Percentiles rank a stretch among this genome's conserved stretches.
Conservation (phyloP, 176 grass and related monocot genomes). For the Alloteropsis semialata region DNA sequence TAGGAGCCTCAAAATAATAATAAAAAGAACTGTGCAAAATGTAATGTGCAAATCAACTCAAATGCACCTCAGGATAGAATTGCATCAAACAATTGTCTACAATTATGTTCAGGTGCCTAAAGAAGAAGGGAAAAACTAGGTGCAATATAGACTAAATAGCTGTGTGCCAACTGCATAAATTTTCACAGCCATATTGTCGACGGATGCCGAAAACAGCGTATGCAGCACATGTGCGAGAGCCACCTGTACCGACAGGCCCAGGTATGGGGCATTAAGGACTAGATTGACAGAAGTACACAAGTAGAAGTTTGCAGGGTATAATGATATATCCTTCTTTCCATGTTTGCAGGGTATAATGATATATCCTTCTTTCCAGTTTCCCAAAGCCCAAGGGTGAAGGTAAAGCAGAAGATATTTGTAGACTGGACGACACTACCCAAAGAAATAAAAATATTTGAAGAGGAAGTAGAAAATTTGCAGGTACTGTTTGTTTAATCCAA, state of each 20-base stretch:
- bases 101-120: background rate
- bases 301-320: background rate
- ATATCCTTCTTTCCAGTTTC: background rate
- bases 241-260: background rate
- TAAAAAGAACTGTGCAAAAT: background rate
- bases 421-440: background rate
- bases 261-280: background rate
- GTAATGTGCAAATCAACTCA: background rate
- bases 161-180: background rate
- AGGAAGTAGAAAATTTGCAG: background rate
- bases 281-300: background rate
- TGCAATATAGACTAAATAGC: background rate
- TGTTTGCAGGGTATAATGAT: background rate
- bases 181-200: background rate
- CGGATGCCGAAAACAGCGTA: background rate
- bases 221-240: background rate
- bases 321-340: too few species aligned
- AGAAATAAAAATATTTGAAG: background rate
- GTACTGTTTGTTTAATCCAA: background rate
- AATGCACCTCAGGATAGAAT: background rate
- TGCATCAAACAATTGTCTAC: background rate
- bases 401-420: background rate
- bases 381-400: background rate
- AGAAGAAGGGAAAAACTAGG: background rate
- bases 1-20: background rate